These are phyloP conservation scores for Solanum paucissectum DNA, from an alignment of 257 asterid genomes.

Conservation along the genomic window DNA sequence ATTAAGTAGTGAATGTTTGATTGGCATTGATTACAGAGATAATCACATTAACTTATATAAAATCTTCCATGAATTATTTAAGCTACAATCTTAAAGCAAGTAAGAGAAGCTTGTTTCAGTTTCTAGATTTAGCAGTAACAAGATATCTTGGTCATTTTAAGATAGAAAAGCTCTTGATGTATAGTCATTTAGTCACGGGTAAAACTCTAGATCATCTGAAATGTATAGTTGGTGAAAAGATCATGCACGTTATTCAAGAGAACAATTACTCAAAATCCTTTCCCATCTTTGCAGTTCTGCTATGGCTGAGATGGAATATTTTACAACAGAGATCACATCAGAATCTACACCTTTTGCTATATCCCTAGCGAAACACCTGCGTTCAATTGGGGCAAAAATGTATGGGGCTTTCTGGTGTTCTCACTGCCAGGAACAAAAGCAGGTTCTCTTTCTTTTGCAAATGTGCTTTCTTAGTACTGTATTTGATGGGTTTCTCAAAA, in stretches of 20 bases:
- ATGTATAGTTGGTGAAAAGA: not conserved
- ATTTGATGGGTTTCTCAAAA: not conserved
- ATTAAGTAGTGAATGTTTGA: not conserved
- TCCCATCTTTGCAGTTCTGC: constrained; percentile 35
- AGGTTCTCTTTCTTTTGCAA: constrained; percentile 35
- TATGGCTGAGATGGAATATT: constrained; percentile 42
- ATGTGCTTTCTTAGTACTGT: not conserved
- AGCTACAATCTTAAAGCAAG: not conserved
- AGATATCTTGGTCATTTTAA: not conserved
- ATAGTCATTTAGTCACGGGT: not conserved
- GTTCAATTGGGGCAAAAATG: constrained; percentile 67
- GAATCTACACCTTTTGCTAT: constrained; percentile 75
- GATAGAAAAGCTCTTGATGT: not conserved
- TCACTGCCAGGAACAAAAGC: constrained; percentile 75
- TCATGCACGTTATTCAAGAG: not conserved
- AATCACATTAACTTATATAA: not conserved
- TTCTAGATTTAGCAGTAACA: not conserved
- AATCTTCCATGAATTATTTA: not conserved
- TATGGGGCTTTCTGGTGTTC: constrained; percentile 98
- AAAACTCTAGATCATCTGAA: not conserved
- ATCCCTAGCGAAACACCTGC: constrained; percentile 74
- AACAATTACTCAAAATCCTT: not conserved
- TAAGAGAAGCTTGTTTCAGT: not conserved
- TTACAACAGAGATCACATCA: constrained; percentile 42
- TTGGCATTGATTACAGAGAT: not conserved